These are phyloP conservation scores for Sphaerosporella brunnea DNA, from an alignment of 495 filamentous ascomycete species.

Conservation along the genomic window DNA sequence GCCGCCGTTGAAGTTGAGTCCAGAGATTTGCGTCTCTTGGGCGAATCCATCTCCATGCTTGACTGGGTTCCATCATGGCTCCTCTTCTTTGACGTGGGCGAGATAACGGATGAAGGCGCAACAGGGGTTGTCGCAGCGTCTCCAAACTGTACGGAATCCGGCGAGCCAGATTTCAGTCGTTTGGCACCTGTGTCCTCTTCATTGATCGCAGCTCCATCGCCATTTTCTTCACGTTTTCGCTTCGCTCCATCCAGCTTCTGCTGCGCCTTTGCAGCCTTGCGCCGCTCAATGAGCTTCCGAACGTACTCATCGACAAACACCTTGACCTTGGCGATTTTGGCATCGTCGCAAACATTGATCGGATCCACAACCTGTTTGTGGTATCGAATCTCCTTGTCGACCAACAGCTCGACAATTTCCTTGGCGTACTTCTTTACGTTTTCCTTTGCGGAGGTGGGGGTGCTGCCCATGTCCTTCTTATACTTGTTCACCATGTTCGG, in stretches of 20 bases:
- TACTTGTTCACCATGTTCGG: slow-evolving; percentile 22
- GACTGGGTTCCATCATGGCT: background rate
- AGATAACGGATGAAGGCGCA: background rate
- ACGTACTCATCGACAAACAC: slow-evolving; percentile 20
- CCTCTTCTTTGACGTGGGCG: slow-evolving; percentile 1
- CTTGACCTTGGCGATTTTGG: slow-evolving; percentile 20
- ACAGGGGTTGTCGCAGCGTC: background rate
- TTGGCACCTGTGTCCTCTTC: background rate
- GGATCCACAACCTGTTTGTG: slow-evolving; percentile 19
- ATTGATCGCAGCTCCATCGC: background rate
- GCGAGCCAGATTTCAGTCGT: background rate
- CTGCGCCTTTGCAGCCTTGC: background rate
- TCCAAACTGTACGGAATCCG: background rate
- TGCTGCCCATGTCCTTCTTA: slow-evolving; percentile 16
- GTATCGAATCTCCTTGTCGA: slow-evolving; percentile 23
- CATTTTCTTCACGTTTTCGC: background rate
- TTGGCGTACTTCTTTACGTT: slow-evolving; percentile 23
- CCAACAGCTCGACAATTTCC: slow-evolving; percentile 20
- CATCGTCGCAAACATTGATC: slow-evolving; percentile 21
- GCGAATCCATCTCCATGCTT: background rate
- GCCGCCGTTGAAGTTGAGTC: no score
- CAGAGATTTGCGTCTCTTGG: background rate
- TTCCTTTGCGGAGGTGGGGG: slow-evolving; percentile 6
- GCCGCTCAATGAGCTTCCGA: slow-evolving; percentile 14
- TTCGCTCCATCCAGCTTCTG: background rate